These are phyloP conservation scores for Globisporangium parvum DNA, from an alignment of 352 stramenopile species.

Conservation along the genomic window DNA sequence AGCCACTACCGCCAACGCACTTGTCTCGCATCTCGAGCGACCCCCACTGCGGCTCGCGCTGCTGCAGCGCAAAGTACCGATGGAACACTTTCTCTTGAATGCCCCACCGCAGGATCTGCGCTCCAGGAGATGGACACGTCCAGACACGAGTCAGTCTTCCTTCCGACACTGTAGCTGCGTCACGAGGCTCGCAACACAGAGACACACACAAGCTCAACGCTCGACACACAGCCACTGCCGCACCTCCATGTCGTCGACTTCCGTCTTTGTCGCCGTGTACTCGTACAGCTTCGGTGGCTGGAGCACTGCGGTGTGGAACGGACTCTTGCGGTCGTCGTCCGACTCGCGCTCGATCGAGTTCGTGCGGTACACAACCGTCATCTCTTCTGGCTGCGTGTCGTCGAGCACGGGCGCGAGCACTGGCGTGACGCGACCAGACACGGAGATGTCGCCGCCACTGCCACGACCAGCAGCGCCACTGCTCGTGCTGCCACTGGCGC, in stretches of 20 bases:
- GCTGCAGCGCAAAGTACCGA: conserved; percentile 45
- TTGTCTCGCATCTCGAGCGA: conserved; percentile 43
- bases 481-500: background rate
- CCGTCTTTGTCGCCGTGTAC: conserved; percentile 51
- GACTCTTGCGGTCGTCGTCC: conserved; percentile 33
- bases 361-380: conserved; percentile 48
- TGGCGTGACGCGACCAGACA: conserved; percentile 5
- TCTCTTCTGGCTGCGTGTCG: conserved; percentile 30
- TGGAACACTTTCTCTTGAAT: conserved; percentile 63
- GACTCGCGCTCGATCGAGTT: conserved; percentile 34
- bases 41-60: conserved; percentile 54
- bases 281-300: conserved; percentile 39
- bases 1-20: conserved; percentile 20
- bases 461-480: background rate
- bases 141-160: no score
- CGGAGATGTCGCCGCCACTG: background rate
- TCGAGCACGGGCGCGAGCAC: conserved; percentile 8
- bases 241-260: conserved; percentile 76
- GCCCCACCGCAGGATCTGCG: conserved; percentile 57
- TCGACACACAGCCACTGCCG: background rate
- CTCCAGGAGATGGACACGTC: no score
- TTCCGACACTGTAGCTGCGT: no score
- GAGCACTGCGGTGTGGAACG: conserved; percentile 19
- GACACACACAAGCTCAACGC: no score
- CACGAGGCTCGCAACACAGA: no score